These are phyloP conservation scores for Alternaria arbusti DNA, from an alignment of 2,329 filamentous ascomycete species.

Conservation along the genomic window DNA sequence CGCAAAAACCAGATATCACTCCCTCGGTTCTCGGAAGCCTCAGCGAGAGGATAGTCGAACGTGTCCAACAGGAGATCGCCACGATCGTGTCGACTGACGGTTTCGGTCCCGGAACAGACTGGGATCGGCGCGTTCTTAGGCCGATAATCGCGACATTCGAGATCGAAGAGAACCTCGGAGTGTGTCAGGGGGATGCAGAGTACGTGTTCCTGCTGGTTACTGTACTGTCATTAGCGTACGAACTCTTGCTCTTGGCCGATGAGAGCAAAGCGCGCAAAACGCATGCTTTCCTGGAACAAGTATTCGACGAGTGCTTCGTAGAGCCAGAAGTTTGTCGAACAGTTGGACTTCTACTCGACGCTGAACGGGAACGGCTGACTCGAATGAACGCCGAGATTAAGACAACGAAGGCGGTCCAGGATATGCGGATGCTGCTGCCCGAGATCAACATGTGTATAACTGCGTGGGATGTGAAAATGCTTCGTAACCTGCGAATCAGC, in stretches of 20 bases:
- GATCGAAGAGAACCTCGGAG: neutral
- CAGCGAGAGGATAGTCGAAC: neutral
- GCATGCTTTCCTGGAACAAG: neutral
- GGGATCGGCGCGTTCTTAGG: neutral
- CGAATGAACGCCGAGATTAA: neutral
- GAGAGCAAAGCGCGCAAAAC: neutral
- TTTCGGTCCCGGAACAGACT: neutral
- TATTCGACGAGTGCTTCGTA: neutral
- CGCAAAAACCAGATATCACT: neutral
- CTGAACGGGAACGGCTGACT: neutral
- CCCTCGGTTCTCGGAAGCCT: neutral
- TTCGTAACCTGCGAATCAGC: neutral
- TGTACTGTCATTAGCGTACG: neutral
- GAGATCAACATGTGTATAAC: neutral
- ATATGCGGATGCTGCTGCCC: neutral
- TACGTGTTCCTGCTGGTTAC: neutral
- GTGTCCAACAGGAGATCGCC: neutral
- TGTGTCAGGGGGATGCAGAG: neutral
- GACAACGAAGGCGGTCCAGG: neutral
- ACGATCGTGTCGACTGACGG: neutral
- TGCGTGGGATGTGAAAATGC: neutral
- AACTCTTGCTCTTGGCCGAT: neutral
- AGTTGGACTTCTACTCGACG: neutral
- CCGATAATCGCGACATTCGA: neutral
- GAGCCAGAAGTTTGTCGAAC: neutral